Percentiles rank a stretch among this genome's conserved stretches.
Conservation (phyloP, 257 asterid species). For the Pogostemon cablin region DNA sequence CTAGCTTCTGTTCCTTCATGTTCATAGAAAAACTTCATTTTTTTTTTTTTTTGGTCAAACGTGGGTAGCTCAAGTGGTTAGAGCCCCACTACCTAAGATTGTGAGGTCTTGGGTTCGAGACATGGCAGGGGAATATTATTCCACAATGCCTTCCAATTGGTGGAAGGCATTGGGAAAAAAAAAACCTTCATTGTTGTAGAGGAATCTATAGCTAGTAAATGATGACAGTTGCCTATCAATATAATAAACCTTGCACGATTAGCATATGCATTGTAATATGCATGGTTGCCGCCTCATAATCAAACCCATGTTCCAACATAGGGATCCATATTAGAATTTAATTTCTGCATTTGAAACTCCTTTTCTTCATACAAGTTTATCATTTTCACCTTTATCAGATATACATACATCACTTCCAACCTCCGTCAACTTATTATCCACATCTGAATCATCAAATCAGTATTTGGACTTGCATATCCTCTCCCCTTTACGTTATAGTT, state of each 20-base stretch:
- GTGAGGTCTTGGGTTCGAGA: no score
- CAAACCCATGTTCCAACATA: conserved; percentile 55
- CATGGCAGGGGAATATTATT: no score
- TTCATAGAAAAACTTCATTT: no score
- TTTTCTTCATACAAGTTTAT: conserved; percentile 26
- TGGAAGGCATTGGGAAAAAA: no score
- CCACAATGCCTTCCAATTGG: no score
- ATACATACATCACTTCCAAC: conserved; percentile 28
- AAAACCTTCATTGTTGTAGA: conserved; percentile 60
- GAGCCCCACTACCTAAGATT: no score
- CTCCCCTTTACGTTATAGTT: conserved; percentile 19
- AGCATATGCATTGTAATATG: conserved; percentile 50
- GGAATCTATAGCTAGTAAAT: conserved; percentile 52
- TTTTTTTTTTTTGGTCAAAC: no score
- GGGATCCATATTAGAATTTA: conserved; percentile 37
- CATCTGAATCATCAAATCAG: conserved; percentile 28
- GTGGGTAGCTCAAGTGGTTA: no score
- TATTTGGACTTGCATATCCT: conserved; percentile 6
- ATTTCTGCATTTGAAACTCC: conserved; percentile 23
- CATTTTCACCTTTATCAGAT: conserved; percentile 34
- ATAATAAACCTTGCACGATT: conserved; percentile 46
- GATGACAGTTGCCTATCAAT: conserved; percentile 56
- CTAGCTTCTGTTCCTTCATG: conserved; percentile 40
- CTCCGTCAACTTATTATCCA: conserved; percentile 33
- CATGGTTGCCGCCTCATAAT: conserved; percentile 50